Percentiles rank a stretch among this genome's conserved stretches.
phyloP scores from a whole-genome alignment of 192 early-diverging fungal species.

The Phycomyces blakesleeanus region DNA sequence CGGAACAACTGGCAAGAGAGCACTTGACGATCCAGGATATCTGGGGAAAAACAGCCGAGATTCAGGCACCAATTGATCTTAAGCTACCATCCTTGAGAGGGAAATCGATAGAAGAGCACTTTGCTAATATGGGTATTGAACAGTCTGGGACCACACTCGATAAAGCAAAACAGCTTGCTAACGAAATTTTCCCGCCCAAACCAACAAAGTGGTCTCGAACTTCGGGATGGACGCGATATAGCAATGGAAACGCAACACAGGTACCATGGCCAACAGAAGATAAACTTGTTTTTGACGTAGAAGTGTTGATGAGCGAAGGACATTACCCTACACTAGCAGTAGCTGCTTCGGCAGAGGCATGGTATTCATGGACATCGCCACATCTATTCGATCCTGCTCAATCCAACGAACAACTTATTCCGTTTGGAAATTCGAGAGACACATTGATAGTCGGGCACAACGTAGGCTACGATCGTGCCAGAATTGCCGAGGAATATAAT shows the following conservation, averaged over 20 bases:
- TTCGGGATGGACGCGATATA: slow-evolving; percentile 85
- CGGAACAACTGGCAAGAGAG: slow-evolving; percentile 31
- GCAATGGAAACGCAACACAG: slow-evolving; percentile 4
- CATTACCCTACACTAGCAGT: slow-evolving; percentile 79
- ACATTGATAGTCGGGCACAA: slow-evolving; percentile 85
- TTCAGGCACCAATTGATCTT: slow-evolving; percentile 29
- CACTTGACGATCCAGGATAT: slow-evolving; percentile 52
- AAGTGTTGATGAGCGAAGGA: slow-evolving; percentile 65
- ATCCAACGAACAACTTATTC: slow-evolving; percentile 57
- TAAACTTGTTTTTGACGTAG: slow-evolving; percentile 82
- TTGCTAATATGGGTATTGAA: slow-evolving; percentile 64
- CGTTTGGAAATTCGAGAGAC: slow-evolving; percentile 41
- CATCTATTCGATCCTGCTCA: slow-evolving; percentile 50
- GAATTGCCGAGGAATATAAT: slow-evolving; percentile 83
- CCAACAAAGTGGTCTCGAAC: slow-evolving; percentile 52
- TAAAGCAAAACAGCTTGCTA: slow-evolving; percentile 48
- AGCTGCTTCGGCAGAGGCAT: slow-evolving; percentile 66
- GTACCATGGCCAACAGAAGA: slow-evolving; percentile 59
- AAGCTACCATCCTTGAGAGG: slow-evolving; percentile 39
- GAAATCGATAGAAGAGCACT: slow-evolving; percentile 67
- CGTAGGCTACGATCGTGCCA: slow-evolving; percentile 86
- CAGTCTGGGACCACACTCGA: slow-evolving; percentile 56
- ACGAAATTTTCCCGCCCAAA: slow-evolving; percentile 36
- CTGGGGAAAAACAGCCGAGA: slow-evolving; percentile 49
- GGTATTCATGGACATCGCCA: slow-evolving; percentile 96